Evolutionary conservation across 2,329 filamentous ascomycete species (phyloP), one percentile per base, ranked within the genome.

Genomic region (Colletotrichum australisinense): DNA sequence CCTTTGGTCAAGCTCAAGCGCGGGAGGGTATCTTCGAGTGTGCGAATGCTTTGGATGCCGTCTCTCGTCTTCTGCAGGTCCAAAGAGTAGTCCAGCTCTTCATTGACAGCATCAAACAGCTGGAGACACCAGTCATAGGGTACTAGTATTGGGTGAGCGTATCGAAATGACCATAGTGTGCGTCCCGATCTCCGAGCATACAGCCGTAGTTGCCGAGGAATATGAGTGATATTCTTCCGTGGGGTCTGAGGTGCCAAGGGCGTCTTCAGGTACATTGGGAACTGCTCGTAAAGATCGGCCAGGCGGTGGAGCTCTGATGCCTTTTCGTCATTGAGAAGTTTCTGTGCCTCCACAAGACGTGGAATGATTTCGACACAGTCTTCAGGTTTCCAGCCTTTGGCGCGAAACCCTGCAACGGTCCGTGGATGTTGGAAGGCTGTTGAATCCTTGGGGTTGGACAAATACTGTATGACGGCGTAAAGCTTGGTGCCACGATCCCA

Each of bases 261-360:
- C 8, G 24, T 46, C 26, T 58, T 58, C 63, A 58, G 53, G 28
- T 66, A 66, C 11, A 6, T 30, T 12, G 63, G 63, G 14, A 38
- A 66, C 12, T 38, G 32, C 11, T 66, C 52, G 53, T 58, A 66
- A 4, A 66, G 19, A 11, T 66, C 53, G 6, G 63, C 63, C 32
- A 66, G 32, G 9, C 14, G 53, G 11, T 53, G 30, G 2, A 66
- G 52, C 22, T 66, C 63, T 4, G 35, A 19, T 22, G 52, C 22
- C 24, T 30, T 28, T 28, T 28, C 38, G 6, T 49, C 38, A 19
- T 63, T 28, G 5, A 58, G 30, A 30, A 19, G 56, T n/a, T 22
- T 14, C 19, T 35, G 26, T 19, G 56, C 56, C 26, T 35, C 28
- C 4, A 12, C 9, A 58, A 58, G 28, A n/a, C 30, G 28, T 12